Evolutionary conservation across 2,329 filamentous ascomycete species (phyloP), one percentile per base, ranked within the genome.

Genomic region (Arthroderma sp.): DNA sequence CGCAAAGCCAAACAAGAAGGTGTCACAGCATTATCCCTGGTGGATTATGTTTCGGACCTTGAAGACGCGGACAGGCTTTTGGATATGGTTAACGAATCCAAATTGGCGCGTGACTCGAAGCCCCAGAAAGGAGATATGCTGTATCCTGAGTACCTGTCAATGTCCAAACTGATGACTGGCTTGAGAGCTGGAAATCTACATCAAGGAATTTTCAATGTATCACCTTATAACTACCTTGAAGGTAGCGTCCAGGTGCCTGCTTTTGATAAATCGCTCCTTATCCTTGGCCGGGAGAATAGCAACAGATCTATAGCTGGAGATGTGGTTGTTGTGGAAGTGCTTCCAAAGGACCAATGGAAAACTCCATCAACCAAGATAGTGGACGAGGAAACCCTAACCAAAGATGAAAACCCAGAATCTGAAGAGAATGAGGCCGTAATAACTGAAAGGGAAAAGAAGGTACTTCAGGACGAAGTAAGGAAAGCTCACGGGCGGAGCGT

Each of bases 291-390:
- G 49, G 91, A 98, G 58, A 95, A 93, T 64, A 95, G 94, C 70
- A 98, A 96, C 65, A 78, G 91, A 53, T 80, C 89, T 27, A 81
- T 98, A 15, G 86, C 91, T 48, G 89, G 89, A 22, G 91, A 98
- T 64, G 69, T 91, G 7, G 88, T 95, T 1, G 88, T 95, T 2
- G 83, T 98, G 9, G 88, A 98, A 63, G 77, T 98, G 3, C 70
- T 98, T 2, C 87, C 91, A 0, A 84, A 88, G 61, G 86, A 94
- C 46, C 89, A 95, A 62, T 98, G 91, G 91, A 96, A 95, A 65
- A 81, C 83, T 38, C 88, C 91, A 1, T 96, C 89, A 1, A 89
- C 86, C 3, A 94, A 94, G 62, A 89, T 98, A 40, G 81, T 98
- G 30, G 91, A 98, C 53, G 91, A 98, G 61, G 89, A 95, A 54